Base-by-base conservation (phyloP, 768 basidiomycete genomes). In the Amyloporia xantha region DNA sequence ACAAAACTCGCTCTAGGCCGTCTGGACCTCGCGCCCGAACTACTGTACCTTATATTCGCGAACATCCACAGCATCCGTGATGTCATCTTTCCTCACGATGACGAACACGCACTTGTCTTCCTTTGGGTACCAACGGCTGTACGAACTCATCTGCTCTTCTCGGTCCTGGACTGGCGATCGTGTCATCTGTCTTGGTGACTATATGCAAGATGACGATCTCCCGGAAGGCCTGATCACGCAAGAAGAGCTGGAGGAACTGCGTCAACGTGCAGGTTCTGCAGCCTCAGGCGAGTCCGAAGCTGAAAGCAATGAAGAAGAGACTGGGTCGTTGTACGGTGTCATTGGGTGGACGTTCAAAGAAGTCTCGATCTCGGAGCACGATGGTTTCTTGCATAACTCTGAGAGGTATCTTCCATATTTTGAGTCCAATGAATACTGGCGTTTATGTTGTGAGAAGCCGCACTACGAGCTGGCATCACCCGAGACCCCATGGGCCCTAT, bases 111-210 rank as follows among this genome's bases (percentile, higher is more conserved):
- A 4, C 19, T 23, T 48, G 4, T 11, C 7, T 6, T 15, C 10
- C 15, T 15, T 48, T 21, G 47, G 36, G 13, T 7, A 36, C 10
- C 20, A 24, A 13, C 10, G 47, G 20, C 9, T 48, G 5, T 23
- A 12, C 20, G 19, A 39, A 15, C 35, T 45, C 19, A 21, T 24
- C 20, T 44, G 27, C 17, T 6, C 11, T 15, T 13, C 30, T 15
- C 15, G 13, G 5, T 10, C 25, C 19, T 42, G 42, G 33, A 21
- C 20, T 10, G 49, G 49, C 11, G 20, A 45, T 23, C 49, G 49
- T 17, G 13, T 50, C 42, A 30, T 50, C 11, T 50, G 41, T 23
- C 25, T 50, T 35, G 49, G 49, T 6, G 43, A 50, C 11, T 43
- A 50, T 30, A 24, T 23, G n/a, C 4, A 25, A 13, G 33, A 37